Evolutionary conservation across 495 filamentous ascomycete species (phyloP).

Genomic region (Podospora sp.): DNA sequence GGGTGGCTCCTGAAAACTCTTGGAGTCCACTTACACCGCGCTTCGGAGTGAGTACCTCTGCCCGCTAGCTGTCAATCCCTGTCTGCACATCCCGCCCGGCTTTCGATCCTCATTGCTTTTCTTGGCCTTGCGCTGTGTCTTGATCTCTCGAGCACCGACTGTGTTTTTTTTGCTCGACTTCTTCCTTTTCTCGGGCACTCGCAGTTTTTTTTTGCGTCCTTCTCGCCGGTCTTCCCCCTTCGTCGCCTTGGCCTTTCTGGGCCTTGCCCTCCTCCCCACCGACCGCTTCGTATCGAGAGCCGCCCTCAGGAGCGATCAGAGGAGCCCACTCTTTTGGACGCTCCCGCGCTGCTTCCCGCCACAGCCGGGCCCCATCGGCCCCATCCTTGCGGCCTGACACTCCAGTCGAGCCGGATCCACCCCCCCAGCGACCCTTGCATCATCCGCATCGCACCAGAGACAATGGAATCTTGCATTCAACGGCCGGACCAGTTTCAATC

Average conservation of each 20-base stretch:
- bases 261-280: constrained; percentile 1
- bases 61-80: constrained; percentile 15
- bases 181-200: constrained; percentile 3
- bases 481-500: constrained; percentile 31
- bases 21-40: constrained; percentile 27
- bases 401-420: constrained; percentile 26
- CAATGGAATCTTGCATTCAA: constrained; percentile 44
- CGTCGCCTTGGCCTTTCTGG: not conserved
- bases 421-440: constrained; percentile 39
- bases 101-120: constrained; percentile 23
- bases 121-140: constrained; percentile 10
- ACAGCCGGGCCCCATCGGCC: constrained; percentile 23
- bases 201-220: constrained; percentile 1
- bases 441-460: constrained; percentile 35
- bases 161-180: not conserved
- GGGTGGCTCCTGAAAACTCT: constrained; percentile 3
- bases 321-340: not conserved
- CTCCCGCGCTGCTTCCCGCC: constrained; percentile 17
- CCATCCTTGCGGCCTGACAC: constrained; percentile 30
- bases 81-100: constrained; percentile 14
- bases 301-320: constrained; percentile 2
- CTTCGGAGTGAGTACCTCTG: constrained; percentile 23
- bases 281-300: constrained; percentile 14
- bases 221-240: not conserved
- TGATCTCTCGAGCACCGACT: not conserved